Evolutionary conservation across 768 basidiomycete species (phyloP), one percentile per base, ranked within the genome.

Genomic region (Lactarius vividus): DNA sequence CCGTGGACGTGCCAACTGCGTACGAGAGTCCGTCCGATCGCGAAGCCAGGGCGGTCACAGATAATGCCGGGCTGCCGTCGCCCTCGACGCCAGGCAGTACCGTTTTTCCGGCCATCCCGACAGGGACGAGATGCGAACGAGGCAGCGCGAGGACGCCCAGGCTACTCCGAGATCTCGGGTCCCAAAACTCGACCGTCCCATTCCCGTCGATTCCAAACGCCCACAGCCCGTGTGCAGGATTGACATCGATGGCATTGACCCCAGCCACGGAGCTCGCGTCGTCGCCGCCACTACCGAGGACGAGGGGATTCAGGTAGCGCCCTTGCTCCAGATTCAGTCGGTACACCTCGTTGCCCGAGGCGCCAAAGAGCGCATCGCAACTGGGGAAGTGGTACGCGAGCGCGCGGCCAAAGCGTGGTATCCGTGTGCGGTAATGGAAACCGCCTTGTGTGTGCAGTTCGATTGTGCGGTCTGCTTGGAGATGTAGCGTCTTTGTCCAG

Each of bases 401-500:
- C 0, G 91, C 83, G 23, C 97, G 91, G 20, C 97, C 97, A 73
- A 96, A 96, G 53, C 88, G 89, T 2, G 97, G 97, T 83, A 98
- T 91, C 70, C 97, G 85, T 7, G 95, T 93, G 44, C 90, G 87
- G 74, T 97, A 93, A 76, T 98, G 92, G 66, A 95, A 85, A 0
- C 94, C 94, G 55, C 91, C 86, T 75, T 98, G 97, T 0, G 93
- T 96, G 74, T 99, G 97, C 6, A 99, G 81, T 72, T 95, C 93
- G 62, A 99, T 76, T 5, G 92, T 92, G n/a, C 97, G 88, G 79
- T 98, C 95, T 58, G 89, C 89, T 82, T 98, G 97, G 2, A 99
- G 84, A 75, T 97, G 95, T 68, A 98, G 83, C n/a, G 92, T 89
- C 75, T 98, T 98, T 8, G 96, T 98, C 96, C 96, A 98, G 80